Percentiles rank a stretch among this genome's conserved stretches.
Evolutionary conservation across 306 rosid species (phyloP).

Genomic region (Coriaria nepalensis): DNA sequence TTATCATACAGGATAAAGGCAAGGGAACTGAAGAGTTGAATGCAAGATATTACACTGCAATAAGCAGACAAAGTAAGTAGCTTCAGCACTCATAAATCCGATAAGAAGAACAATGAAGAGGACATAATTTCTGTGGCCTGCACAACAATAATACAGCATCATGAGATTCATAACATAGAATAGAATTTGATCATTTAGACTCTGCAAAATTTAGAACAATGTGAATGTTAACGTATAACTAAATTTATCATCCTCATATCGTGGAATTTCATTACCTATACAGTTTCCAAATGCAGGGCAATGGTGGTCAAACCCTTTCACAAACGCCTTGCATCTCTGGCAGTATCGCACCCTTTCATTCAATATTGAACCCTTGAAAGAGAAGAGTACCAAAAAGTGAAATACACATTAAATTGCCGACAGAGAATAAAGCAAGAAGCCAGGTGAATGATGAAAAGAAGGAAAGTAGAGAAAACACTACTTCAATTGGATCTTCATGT

Average conservation of each 20-base stretch:
- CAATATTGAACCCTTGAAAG: constrained; percentile 18
- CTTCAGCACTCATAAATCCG: constrained; percentile 29
- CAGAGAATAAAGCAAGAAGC: constrained; percentile 7
- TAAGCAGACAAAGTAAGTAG: constrained; percentile 28
- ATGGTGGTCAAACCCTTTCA: constrained; percentile 35
- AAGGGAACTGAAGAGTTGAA: no score
- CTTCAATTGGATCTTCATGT: constrained; percentile 4
- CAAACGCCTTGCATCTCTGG: constrained; percentile 20
- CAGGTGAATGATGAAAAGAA: background rate
- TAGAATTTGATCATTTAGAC: no score
- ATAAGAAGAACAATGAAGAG: constrained; percentile 32
- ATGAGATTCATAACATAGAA: background rate
- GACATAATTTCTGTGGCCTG: constrained; percentile 32
- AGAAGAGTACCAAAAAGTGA: background rate
- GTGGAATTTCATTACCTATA: constrained; percentile 19
- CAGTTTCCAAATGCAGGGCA: constrained; percentile 50
- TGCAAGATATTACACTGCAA: constrained; percentile 21
- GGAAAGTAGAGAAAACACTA: background rate
- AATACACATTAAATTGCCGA: background rate
- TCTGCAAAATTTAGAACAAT: no score
- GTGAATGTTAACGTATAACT: no score
- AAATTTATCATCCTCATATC: background rate
- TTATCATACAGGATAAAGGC: no score
- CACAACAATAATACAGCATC: constrained; percentile 11
- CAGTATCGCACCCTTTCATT: constrained; percentile 28